Base-by-base conservation (phyloP, 75 land plant species). In the Picea sitchensis region DNA sequence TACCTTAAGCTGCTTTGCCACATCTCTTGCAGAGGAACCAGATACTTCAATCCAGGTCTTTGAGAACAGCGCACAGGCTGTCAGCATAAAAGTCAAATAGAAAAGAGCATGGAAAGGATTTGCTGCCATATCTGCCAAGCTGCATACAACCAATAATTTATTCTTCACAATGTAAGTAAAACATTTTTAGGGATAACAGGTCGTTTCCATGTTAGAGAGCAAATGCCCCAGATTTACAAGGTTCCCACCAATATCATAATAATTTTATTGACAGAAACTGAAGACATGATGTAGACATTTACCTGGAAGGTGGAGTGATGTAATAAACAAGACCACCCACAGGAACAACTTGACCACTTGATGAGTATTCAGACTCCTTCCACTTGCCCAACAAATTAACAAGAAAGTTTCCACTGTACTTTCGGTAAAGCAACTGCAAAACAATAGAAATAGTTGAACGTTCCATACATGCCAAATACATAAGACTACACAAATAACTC, bases 11-110 rank as follows among this genome's bases (percentile, higher is more conserved):
- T 86, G 86, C 79, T 87, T 88, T 31, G 90, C 89, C 17, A 88
- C 90, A 81, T 88, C 90, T 30, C 86, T 81, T 59, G 90, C 86
- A 73, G 89, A 88, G 36, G 90, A 88, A 3, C 90, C 90, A 79
- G 90, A 88, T 51, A 88, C 89, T 78, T 88, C 90, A 79, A 88
- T 88, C 90, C 89, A 88, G 32, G 89, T 86, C 79, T 88, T 88
- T 9, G 89, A 87, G 72, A 88, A 86, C 17, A 86, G 81, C 1
- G 90, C 86, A 81, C 89, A 88, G 1, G 87, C 84, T 20, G 82
- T 75, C 11, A 88, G 84, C 89, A 82, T 88, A 76, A 88, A 88
- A 23, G 79, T 81, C 58, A 86, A 31, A 73, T 88, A 88, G 85
- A 88, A 86, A 6, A 88, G 78, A 23, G 89, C 86, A 81, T 88